These are phyloP conservation scores for Aphanomyces astaci DNA, from an alignment of 352 stramenopile species.

Conservation along the genomic window DNA sequence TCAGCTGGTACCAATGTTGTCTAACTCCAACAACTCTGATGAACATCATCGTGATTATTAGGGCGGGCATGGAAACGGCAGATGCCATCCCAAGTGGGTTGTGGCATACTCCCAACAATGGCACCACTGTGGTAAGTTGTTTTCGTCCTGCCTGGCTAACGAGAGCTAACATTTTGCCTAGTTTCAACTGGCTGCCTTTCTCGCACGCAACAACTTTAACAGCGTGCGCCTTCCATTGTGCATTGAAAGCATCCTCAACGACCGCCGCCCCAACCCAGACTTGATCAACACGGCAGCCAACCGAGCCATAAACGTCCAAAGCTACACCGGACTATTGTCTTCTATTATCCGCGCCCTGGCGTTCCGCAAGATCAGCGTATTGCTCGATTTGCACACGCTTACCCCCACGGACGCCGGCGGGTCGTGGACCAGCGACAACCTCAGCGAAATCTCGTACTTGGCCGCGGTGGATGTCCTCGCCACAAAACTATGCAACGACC, in stretches of 20 bases:
- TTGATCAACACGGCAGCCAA: slow-evolving; percentile 60
- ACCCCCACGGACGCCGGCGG: slow-evolving; percentile 35
- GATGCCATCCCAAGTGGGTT: slow-evolving; percentile 56
- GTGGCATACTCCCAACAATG: slow-evolving; percentile 64
- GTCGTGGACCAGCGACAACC: slow-evolving; percentile 38
- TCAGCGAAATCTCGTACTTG: slow-evolving; percentile 48
- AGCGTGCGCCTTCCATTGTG: slow-evolving; percentile 51
- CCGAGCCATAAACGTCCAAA: slow-evolving; percentile 49
- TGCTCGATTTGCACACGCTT: slow-evolving; percentile 63
- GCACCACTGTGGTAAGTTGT: slow-evolving; percentile 40
- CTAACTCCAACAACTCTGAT: too few species aligned
- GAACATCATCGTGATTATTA: too few species aligned
- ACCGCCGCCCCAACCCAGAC: slow-evolving; percentile 34
- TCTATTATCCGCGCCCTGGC: slow-evolving; percentile 42
- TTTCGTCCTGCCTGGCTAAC: neutral
- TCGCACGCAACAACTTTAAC: slow-evolving; percentile 67
- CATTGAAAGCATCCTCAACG: slow-evolving; percentile 42
- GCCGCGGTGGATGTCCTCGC: slow-evolving; percentile 52
- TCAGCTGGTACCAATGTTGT: slow-evolving; percentile 53
- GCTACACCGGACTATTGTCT: slow-evolving; percentile 51
- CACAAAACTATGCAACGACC: slow-evolving; percentile 51
- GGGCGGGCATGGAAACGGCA: slow-evolving; percentile 63
- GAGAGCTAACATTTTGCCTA: slow-evolving; percentile 14
- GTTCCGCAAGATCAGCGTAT: slow-evolving; percentile 54
- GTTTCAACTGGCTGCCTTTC: slow-evolving; percentile 67